A percentile compares a stretch with the other conserved stretches of the same genome.
Evolutionary conservation across 2,329 filamentous ascomycete species (phyloP).

Genomic region (Chaetothyriales sp.): DNA sequence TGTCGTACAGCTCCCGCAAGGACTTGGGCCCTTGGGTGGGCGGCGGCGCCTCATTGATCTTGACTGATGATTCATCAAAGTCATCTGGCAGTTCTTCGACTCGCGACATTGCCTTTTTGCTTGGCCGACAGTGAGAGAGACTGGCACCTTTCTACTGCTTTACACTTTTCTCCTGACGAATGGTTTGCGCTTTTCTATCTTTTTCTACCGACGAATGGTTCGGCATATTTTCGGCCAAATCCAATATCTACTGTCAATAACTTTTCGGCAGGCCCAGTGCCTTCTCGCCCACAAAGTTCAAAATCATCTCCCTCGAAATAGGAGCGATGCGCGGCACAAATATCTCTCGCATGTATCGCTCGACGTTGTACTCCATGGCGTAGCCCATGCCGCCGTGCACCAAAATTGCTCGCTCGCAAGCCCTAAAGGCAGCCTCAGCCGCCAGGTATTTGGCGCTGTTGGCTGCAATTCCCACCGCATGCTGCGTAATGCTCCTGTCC

Average conservation of each 20-base stretch:
- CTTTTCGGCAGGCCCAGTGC: slow-evolving; percentile 31
- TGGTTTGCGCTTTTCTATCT: too few relatives aligned
- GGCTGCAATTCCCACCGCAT: slow-evolving; percentile 49
- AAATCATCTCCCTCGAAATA: slow-evolving; percentile 40
- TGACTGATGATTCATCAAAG: slow-evolving; percentile 33
- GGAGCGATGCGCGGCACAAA: slow-evolving; percentile 48
- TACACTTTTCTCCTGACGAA: too few relatives aligned
- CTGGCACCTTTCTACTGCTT: too few relatives aligned
- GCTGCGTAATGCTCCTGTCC: slow-evolving; percentile 38
- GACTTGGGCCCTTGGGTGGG: slow-evolving; percentile 7
- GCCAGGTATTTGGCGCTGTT: slow-evolving; percentile 55
- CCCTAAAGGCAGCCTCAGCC: slow-evolving; percentile 47
- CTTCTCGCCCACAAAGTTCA: slow-evolving; percentile 34
- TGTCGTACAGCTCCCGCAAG: slow-evolving; percentile 16
- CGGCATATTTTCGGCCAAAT: too few relatives aligned
- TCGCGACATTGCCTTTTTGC: slow-evolving; percentile 19
- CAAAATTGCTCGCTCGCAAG: slow-evolving; percentile 45
- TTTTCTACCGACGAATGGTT: background rate
- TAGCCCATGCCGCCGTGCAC: slow-evolving; percentile 50
- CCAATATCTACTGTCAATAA: slow-evolving; percentile 34
- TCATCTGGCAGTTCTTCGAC: slow-evolving; percentile 39
- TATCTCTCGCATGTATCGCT: slow-evolving; percentile 46
- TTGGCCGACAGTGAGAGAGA: too few relatives aligned
- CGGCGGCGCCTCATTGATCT: slow-evolving; percentile 26
- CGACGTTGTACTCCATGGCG: slow-evolving; percentile 49